Conservation (phyloP, 805 yeast genomes). For the Yarrowia keelungensis region DNA sequence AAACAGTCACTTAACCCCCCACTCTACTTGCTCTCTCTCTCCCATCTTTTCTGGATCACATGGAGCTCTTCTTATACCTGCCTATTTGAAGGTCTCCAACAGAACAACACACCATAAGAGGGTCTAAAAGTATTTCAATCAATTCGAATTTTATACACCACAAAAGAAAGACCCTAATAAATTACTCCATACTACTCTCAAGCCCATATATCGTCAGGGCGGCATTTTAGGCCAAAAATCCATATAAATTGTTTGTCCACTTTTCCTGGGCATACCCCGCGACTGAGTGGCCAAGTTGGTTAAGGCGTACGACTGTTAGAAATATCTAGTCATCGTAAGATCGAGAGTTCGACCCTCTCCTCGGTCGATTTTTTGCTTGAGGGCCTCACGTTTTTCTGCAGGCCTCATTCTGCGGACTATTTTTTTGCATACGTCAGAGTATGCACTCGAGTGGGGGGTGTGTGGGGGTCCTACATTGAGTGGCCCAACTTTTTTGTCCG, state of each 20-base stretch:
- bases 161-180: too few species aligned
- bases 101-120: background rate
- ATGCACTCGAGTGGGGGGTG: conserved; percentile 6
- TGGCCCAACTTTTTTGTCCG: too few species aligned
- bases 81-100: background rate
- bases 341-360: conserved; percentile 40
- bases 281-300: conserved; percentile 39
- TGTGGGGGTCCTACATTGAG: background rate
- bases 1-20: too few species aligned
- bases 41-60: too few species aligned
- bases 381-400: too few species aligned
- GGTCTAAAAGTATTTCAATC: too few species aligned
- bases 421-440: background rate
- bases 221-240: background rate
- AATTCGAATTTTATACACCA: too few species aligned
- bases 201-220: too few species aligned
- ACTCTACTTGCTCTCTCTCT: too few species aligned
- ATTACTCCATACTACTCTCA: too few species aligned
- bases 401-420: background rate
- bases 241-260: conserved; percentile 1
- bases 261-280: background rate
- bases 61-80: too few species aligned
- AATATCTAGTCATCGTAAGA: conserved; percentile 30
- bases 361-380: conserved; percentile 20
- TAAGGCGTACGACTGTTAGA: conserved; percentile 39